These are phyloP conservation scores for Termitomyces sp. DNA, from an alignment of 768 basidiomycete genomes.

Conservation along the genomic window DNA sequence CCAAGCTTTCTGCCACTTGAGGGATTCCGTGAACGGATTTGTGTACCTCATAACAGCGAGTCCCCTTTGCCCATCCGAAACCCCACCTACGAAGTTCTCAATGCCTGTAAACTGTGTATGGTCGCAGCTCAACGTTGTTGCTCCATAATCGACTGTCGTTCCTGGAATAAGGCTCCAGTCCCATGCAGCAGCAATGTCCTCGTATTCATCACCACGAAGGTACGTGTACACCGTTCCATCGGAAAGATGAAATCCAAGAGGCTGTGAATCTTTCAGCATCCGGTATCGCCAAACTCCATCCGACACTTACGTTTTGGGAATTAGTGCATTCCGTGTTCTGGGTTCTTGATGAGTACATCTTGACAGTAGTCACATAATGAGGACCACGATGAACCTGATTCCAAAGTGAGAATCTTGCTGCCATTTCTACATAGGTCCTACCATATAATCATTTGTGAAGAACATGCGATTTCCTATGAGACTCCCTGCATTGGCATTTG, in stretches of 20 bases:
- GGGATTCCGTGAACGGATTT: constrained; percentile 49
- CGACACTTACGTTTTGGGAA: constrained; percentile 43
- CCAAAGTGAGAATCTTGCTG: not conserved
- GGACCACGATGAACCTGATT: constrained; percentile 57
- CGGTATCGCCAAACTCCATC: too few species aligned
- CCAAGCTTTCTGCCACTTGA: constrained; percentile 67
- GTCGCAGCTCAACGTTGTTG: constrained; percentile 45
- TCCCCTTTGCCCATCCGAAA: constrained; percentile 50
- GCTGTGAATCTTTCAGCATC: constrained; percentile 23
- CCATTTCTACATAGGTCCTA: constrained; percentile 15
- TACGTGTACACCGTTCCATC: constrained; percentile 65
- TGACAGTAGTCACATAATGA: constrained; percentile 56
- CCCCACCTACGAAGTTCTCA: constrained; percentile 61
- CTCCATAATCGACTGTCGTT: constrained; percentile 58
- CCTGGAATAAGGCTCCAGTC: constrained; percentile 79
- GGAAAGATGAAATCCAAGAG: constrained; percentile 62
- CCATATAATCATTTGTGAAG: constrained; percentile 64
- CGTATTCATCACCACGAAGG: constrained; percentile 60
- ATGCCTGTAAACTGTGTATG: constrained; percentile 37
- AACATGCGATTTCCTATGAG: constrained; percentile 57
- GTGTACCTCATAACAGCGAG: constrained; percentile 60
- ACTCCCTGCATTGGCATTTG: constrained; percentile 46
- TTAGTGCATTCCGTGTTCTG: constrained; percentile 64
- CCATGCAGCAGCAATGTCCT: constrained; percentile 67
- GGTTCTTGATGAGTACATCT: constrained; percentile 57